Conservation (phyloP, 2,329 filamentous ascomycete species). For the Teratosphaeria gauchensis region DNA sequence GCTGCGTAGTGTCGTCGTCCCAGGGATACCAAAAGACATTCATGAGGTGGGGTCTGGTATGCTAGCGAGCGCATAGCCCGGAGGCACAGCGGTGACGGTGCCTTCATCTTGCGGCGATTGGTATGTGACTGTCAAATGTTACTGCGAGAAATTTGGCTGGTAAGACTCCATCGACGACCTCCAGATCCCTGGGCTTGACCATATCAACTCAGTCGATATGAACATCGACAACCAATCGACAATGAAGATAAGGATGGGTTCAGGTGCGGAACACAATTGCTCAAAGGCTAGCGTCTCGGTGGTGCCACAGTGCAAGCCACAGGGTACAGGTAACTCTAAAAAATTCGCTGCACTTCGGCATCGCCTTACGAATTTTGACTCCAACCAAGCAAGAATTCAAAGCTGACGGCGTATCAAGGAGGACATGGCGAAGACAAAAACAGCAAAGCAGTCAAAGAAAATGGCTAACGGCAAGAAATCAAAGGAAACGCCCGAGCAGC, state of each 20-base stretch:
- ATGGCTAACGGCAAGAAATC: constrained; percentile 29
- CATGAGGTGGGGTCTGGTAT: background rate
- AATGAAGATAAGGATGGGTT: background rate
- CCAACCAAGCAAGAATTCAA: background rate
- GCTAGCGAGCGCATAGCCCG: constrained; percentile 19
- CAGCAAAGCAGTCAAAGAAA: constrained; percentile 41
- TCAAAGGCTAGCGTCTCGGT: background rate
- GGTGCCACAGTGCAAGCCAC: background rate
- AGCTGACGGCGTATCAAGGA: background rate
- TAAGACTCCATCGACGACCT: no score
- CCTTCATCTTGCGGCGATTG: constrained; percentile 16
- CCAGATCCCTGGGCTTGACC: no score
- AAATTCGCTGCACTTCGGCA: background rate
- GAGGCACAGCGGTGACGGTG: constrained; percentile 20
- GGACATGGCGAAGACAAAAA: constrained; percentile 20
- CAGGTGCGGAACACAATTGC: background rate
- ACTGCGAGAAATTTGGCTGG: no score
- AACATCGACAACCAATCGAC: no score
- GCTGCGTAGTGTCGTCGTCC: background rate
- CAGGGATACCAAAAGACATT: constrained; percentile 1
- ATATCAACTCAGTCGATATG: no score
- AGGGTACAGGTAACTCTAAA: no score
- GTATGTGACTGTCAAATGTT: background rate
- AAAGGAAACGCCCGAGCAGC: constrained; percentile 43
- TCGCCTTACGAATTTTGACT: background rate